Conservation (phyloP, 2,329 filamentous ascomycete species). For the Epichloe gansuensis region DNA sequence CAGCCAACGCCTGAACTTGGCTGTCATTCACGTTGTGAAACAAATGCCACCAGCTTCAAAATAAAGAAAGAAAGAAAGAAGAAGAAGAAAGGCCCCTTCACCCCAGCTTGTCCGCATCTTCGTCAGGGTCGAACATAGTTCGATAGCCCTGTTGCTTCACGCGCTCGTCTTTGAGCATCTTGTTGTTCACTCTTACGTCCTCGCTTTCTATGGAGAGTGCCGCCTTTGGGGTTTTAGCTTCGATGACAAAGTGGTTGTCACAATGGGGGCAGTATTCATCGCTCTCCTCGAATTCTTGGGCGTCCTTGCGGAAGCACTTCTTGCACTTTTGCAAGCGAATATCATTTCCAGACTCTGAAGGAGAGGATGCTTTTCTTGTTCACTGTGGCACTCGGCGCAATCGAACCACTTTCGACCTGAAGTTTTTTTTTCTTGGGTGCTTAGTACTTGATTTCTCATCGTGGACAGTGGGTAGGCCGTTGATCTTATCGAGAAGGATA, state of each 20-base stretch:
- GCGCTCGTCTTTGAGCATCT: constrained; percentile 89
- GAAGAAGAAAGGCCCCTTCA: constrained; percentile 26
- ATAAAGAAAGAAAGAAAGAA: background rate
- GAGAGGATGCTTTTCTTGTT: constrained; percentile 67
- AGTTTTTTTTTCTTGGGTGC: background rate
- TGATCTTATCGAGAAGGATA: background rate
- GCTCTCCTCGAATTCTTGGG: constrained; percentile 82
- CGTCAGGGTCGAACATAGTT: constrained; percentile 65
- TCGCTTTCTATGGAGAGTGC: constrained; percentile 81
- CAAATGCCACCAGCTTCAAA: background rate
- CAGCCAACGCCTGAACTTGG: constrained; percentile 19
- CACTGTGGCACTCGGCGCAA: constrained; percentile 86
- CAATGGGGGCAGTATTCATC: constrained; percentile 99
- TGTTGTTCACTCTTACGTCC: constrained; percentile 71
- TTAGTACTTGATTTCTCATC: background rate
- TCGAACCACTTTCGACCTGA: constrained; percentile 95
- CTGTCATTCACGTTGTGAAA: background rate
- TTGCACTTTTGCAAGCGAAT: constrained; percentile 99
- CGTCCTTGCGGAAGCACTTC: constrained; percentile 94
- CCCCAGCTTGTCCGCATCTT: constrained; percentile 64
- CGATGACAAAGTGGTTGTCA: constrained; percentile 95
- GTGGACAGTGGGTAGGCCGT: background rate
- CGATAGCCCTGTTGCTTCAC: constrained; percentile 46
- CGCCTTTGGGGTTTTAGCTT: constrained; percentile 74
- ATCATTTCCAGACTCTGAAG: constrained; percentile 74